phyloP scores from a whole-genome alignment of 202 grass and related monocot genomes.

The Brachypodium distachyon region DNA sequence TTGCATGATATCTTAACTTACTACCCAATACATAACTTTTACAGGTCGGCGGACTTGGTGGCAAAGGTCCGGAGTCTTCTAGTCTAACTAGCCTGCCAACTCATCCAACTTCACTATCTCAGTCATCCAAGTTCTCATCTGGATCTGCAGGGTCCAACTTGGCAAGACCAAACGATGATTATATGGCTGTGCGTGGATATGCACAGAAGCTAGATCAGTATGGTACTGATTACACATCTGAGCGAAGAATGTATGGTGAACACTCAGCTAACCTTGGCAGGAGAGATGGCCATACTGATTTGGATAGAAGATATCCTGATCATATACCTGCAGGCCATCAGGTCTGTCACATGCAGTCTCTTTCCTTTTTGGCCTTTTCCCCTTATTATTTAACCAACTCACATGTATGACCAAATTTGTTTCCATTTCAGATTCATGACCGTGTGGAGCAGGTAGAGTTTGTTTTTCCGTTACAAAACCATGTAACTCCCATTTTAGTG shows the following conservation, averaged over 20 bases:
- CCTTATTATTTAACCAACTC: background rate
- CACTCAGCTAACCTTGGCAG: constrained; percentile 57
- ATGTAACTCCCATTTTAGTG: background rate
- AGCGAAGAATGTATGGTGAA: constrained; percentile 82
- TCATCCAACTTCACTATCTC: constrained; percentile 37
- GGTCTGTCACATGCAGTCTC: constrained; percentile 14
- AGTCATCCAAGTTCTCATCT: constrained; percentile 56
- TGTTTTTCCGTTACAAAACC: background rate
- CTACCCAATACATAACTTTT: background rate
- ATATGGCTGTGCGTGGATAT: constrained; percentile 73
- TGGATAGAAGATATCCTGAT: constrained; percentile 89
- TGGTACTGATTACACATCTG: constrained; percentile 63
- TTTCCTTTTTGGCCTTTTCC: background rate
- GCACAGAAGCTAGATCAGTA: constrained; percentile 64
- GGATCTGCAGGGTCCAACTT: constrained; percentile 49
- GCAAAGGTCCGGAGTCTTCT: constrained; percentile 66
- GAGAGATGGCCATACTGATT: constrained; percentile 69
- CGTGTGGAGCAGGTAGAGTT: constrained; percentile 41
- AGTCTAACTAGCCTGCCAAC: constrained; percentile 42
- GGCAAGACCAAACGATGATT: constrained; percentile 71
- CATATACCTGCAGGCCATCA: constrained; percentile 49
- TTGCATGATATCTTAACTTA: background rate
- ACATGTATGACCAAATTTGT: background rate
- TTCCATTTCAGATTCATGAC: constrained; percentile 49
- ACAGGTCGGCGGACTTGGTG: constrained; percentile 74